These are phyloP conservation scores for Colletotrichum caudatum DNA, from an alignment of 2,329 filamentous ascomycete species.

Conservation along the genomic window DNA sequence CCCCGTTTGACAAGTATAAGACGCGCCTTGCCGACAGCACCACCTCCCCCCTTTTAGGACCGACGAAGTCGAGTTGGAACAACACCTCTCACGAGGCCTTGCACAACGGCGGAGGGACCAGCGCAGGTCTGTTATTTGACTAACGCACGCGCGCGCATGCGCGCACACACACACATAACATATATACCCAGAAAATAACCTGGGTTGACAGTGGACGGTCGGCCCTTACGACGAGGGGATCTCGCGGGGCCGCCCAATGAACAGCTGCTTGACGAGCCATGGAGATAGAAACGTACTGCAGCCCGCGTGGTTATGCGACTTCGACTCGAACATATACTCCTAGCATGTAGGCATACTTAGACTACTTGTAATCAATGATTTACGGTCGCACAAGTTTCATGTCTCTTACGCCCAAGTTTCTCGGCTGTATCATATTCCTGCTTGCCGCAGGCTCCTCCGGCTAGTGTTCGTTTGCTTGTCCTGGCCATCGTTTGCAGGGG, in stretches of 20 bases:
- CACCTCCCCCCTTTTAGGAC: background rate
- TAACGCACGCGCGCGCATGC: background rate
- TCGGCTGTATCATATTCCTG: background rate
- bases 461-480: background rate
- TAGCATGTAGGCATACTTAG: background rate
- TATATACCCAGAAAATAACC: no score
- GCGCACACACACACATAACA: background rate
- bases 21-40: background rate
- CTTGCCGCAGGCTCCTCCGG: background rate
- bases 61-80: background rate
- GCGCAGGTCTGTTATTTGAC: background rate
- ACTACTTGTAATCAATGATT: constrained; percentile 13
- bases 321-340: background rate
- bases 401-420: background rate
- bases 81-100: background rate
- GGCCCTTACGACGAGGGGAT: background rate
- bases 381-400: background rate
- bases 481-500: background rate
- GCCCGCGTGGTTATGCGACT: background rate
- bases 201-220: background rate
- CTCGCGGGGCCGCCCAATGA: background rate
- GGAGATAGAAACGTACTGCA: background rate
- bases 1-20: no score
- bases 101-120: no score
- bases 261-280: background rate